Evolutionary conservation across 2,329 filamentous ascomycete species (phyloP).

Genomic region (Botrytis paeoniae): DNA sequence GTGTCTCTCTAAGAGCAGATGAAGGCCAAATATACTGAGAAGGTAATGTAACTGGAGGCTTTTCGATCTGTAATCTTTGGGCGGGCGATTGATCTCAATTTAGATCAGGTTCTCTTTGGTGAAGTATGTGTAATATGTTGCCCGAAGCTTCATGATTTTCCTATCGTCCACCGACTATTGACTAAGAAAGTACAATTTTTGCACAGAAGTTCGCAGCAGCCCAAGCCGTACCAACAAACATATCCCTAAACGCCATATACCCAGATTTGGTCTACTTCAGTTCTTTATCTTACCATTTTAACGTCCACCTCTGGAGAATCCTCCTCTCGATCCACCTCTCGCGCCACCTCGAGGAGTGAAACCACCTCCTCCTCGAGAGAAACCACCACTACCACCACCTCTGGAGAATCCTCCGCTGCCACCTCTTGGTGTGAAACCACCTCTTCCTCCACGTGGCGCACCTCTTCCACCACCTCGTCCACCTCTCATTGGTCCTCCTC

Average conservation of each 20-base stretch:
- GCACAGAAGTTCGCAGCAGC: slow-evolving; percentile 20
- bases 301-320: slow-evolving; percentile 35
- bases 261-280: slow-evolving; percentile 14
- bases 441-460: slow-evolving; percentile 46
- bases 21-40: neutral
- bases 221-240: slow-evolving; percentile 19
- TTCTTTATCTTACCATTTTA: slow-evolving; percentile 3
- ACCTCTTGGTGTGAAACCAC: slow-evolving; percentile 47
- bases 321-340: slow-evolving; percentile 35
- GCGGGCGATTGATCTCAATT: neutral
- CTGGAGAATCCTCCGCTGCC: slow-evolving; percentile 41
- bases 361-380: slow-evolving; percentile 38
- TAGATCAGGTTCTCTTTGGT: neutral
- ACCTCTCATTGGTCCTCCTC: slow-evolving; percentile 45
- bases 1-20: neutral
- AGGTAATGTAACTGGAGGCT: neutral
- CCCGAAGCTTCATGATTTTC: slow-evolving; percentile 7
- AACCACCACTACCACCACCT: slow-evolving; percentile 35
- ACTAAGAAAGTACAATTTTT: slow-evolving; percentile 19
- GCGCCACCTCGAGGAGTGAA: slow-evolving; percentile 34
- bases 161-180: slow-evolving; percentile 9
- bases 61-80: neutral
- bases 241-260: slow-evolving; percentile 21
- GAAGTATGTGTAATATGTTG: slow-evolving; percentile 13
- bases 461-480: slow-evolving; percentile 47